Conservation (phyloP, 768 basidiomycete species). For the Podaxis carcinomalis region DNA sequence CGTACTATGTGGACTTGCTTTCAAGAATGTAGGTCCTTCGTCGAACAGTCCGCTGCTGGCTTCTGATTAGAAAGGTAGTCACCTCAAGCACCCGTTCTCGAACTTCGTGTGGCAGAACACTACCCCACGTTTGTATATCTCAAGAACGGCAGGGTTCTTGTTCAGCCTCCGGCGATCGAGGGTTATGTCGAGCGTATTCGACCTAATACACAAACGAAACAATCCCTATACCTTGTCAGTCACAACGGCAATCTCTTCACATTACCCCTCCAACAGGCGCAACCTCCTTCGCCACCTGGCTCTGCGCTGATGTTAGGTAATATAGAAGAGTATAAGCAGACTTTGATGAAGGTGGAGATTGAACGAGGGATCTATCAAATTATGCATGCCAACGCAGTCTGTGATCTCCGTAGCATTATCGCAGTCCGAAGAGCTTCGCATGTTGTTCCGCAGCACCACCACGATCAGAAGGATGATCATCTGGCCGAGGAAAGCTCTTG, state of each 20-base stretch:
- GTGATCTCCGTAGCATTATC: slow-evolving; percentile 69
- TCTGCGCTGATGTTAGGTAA: slow-evolving; percentile 25
- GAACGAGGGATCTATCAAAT: slow-evolving; percentile 63
- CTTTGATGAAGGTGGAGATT: slow-evolving; percentile 49
- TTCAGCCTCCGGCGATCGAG: slow-evolving; percentile 81
- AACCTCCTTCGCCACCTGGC: slow-evolving; percentile 71
- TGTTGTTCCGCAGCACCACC: slow-evolving; percentile 29
- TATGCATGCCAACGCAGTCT: slow-evolving; percentile 57
- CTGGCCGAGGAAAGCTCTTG: slow-evolving; percentile 28
- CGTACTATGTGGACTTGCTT: slow-evolving; percentile 70
- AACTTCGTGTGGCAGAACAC: slow-evolving; percentile 76
- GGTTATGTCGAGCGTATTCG: slow-evolving; percentile 78
- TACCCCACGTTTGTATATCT: slow-evolving; percentile 42
- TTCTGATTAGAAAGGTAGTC: slow-evolving; percentile 22
- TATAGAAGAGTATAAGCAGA: slow-evolving; percentile 26
- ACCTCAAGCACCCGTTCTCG: slow-evolving; percentile 48
- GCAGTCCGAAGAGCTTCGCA: slow-evolving; percentile 63
- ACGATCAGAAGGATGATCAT: slow-evolving; percentile 26
- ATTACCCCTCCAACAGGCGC: slow-evolving; percentile 43
- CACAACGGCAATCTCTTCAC: slow-evolving; percentile 75
- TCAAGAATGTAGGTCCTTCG: slow-evolving; percentile 53
- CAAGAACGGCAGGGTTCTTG: slow-evolving; percentile 43
- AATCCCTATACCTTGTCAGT: slow-evolving; percentile 63
- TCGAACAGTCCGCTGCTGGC: neutral
- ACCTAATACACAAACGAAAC: slow-evolving; percentile 50